A percentile compares a stretch with the other conserved stretches of the same genome.
Conservation (phyloP, 805 yeast genomes). For the Candida palmyrensis region DNA sequence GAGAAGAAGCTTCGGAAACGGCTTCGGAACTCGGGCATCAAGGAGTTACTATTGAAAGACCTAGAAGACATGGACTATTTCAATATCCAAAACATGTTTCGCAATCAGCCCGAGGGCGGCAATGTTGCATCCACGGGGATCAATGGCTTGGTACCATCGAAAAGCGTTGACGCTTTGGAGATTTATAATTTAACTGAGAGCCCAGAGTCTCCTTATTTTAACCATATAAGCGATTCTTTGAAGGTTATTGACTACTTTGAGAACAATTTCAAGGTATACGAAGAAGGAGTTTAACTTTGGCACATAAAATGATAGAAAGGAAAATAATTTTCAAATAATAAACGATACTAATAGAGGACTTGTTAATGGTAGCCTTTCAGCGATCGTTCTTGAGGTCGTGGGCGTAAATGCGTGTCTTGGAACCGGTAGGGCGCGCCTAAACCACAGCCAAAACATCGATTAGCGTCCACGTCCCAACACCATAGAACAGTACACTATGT, state of each 20-base stretch:
- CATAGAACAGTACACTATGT: neutral
- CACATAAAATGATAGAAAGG: no score
- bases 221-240: constrained; percentile 35
- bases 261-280: no score
- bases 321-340: no score
- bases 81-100: constrained; percentile 11
- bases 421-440: no score
- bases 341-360: no score
- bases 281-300: no score
- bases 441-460: no score
- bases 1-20: constrained; percentile 21
- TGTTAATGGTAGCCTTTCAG: no score
- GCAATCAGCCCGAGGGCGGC: neutral
- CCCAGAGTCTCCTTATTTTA: constrained; percentile 25
- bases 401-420: no score
- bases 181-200: constrained; percentile 22
- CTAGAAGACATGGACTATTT: constrained; percentile 20
- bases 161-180: constrained; percentile 6
- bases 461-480: no score
- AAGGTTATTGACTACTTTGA: constrained; percentile 35
- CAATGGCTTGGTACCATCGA: neutral
- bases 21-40: constrained; percentile 26
- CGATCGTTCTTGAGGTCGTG: no score
- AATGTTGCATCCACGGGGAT: neutral
- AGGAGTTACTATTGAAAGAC: constrained; percentile 18